Evolutionary conservation across 345 rosid genomes (phyloP).

Genomic region (Conringia planisiliqua): DNA sequence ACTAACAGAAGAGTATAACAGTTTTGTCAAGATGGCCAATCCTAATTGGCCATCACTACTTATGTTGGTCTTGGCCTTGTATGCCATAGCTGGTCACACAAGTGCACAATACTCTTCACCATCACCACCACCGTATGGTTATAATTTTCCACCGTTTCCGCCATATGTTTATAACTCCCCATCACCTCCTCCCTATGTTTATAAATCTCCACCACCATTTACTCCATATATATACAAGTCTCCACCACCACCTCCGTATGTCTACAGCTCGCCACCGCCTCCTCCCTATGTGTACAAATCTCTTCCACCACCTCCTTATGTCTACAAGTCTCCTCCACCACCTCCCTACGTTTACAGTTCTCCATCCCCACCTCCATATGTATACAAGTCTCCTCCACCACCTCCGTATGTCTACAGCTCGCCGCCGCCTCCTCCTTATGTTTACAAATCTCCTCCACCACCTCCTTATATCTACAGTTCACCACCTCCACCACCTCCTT

Average conservation of each 20-base stretch:
- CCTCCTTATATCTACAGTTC: not conserved
- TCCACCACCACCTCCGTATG: not conserved
- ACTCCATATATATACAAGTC: not conserved
- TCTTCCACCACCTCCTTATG: not conserved
- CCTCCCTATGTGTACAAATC: not conserved
- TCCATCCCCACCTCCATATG: not conserved
- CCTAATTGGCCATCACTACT: constrained; percentile 21
- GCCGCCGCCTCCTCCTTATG: not conserved
- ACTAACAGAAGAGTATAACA: not conserved
- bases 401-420: not conserved
- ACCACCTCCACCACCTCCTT: not conserved
- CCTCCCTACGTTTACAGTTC: not conserved
- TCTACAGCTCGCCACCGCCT: not conserved
- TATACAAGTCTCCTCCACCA: not conserved
- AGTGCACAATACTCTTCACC: constrained; percentile 24
- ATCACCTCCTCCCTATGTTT: not conserved
- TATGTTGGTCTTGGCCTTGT: constrained; percentile 24
- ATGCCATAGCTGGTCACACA: constrained; percentile 2
- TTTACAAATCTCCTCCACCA: not conserved
- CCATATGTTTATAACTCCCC: not conserved
- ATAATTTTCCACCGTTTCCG: not conserved
- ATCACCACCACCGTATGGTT: constrained; percentile 5
- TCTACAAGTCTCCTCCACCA: not conserved
- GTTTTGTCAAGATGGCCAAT: constrained; percentile 21
- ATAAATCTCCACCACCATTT: not conserved